phyloP scores from a whole-genome alignment of 495 filamentous ascomycete species.

The Penicillium pancosmium region DNA sequence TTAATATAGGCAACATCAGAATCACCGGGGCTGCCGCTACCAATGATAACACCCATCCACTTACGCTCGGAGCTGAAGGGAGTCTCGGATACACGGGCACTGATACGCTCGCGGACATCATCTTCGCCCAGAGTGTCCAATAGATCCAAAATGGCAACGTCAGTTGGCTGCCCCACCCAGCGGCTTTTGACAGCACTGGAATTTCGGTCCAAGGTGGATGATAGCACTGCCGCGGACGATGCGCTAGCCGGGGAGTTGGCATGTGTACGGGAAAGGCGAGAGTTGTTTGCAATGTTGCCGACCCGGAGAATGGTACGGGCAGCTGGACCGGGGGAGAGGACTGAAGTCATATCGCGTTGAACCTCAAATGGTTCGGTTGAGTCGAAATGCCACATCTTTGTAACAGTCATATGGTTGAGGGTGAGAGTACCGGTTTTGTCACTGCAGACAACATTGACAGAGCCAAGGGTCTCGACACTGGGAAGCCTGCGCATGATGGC shows the following conservation, averaged over 20 bases:
- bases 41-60: constrained; percentile 97
- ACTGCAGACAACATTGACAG: constrained; percentile 96
- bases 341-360: constrained; percentile 65
- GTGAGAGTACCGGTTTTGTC: constrained; percentile 98
- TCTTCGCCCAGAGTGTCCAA: constrained; percentile 87
- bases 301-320: constrained; percentile 80
- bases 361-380: constrained; percentile 70
- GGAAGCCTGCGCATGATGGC: constrained; percentile 95
- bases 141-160: constrained; percentile 92
- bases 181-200: constrained; percentile 70
- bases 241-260: constrained; percentile 64
- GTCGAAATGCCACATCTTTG: constrained; percentile 93
- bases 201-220: constrained; percentile 69
- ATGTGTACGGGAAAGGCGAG: constrained; percentile 66
- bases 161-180: constrained; percentile 96
- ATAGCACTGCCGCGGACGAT: constrained; percentile 74
- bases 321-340: constrained; percentile 65
- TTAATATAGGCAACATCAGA: constrained; percentile 88
- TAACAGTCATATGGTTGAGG: constrained; percentile 97
- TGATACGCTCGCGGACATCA: constrained; percentile 83
- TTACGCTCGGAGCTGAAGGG: constrained; percentile 97
- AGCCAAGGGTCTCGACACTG: constrained; percentile 96
- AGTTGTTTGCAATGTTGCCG: constrained; percentile 96
- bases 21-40: constrained; percentile 49
- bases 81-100: constrained; percentile 75